Evolutionary conservation across 129 eudicot genomes (phyloP), one percentile per base, ranked within the genome.

Genomic region (Escallonia herrerae): DNA sequence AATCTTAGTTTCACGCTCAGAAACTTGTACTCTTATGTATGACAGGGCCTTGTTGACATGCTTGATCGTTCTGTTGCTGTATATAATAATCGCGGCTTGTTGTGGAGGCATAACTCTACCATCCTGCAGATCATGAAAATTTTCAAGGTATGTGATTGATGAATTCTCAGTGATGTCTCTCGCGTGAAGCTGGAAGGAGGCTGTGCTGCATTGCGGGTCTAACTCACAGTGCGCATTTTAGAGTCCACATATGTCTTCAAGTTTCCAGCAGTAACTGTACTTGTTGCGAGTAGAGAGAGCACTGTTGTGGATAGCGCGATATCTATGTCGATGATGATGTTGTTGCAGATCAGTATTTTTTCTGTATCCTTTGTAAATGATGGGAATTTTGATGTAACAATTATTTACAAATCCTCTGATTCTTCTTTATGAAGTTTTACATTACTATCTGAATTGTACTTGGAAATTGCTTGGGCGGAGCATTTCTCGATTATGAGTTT

Each of bases 81-180:
- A 93, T 77, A 76, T 88, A 45, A 93, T 93, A 77, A 80, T 93
- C 4, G 98, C 98, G 13, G 90, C 91, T 53, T 74, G 80, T 49
- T 93, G 98, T 60, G 98, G 98, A 53, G 98, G 98, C 65, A 79
- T 93, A 66, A 79, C 90, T 62, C 82, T 93, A 45, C 91, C 96
- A 4, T 88, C 95, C 66, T 93, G 98, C 80, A 86, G 96, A 78
- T 83, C 90, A 10, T 85, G 77, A 81, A 58, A 74, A 66, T 54
- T 71, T 13, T 7, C 62, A 58, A 66, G 73, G 60, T 49, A 47
- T 71, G 60, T 5, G 7, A 22, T 40, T 33, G 37, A 2, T 12
- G 43, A 50, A 5, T 33, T 2, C 33, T 4, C 50, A 59, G 56
- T 60, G 43, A 47, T 40, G 40, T 15, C 43, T n/a, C 53, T 42